Base-by-base conservation (phyloP, 495 filamentous ascomycete species). In the Penicillium ucsense region DNA sequence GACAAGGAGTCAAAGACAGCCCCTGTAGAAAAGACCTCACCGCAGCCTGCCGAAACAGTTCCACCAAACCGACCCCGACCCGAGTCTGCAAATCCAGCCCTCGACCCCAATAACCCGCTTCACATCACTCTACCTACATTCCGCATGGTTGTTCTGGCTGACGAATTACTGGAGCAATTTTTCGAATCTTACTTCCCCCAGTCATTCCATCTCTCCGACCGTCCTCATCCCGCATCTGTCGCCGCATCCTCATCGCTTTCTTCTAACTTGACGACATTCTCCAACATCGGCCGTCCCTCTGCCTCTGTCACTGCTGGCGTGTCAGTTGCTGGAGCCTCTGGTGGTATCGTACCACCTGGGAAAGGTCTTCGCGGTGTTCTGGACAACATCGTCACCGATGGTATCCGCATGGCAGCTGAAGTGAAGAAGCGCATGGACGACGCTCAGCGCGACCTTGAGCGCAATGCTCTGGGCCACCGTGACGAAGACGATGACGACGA, bases 41-140 rank as follows among this genome's bases (percentile, higher is more conserved):
- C 47, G 12, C 43, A 41, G 8, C 8, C 47, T 12, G 43, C 37
- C 7, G 38, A 38, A 11, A 45, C 50, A 4, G 39, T 57, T 37
- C 48, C 54, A 32, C 49, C 56, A 37, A 49, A 38, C 43, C 58
- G 55, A 49, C 53, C 52, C 11, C 37, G 47, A 27, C 70, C 68
- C 8, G 63, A 71, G 45, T 61, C 72, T 20, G 89, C 89, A 29
- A 98, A 98, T 58, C 77, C 82, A 10, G 92, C 92, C 28, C 81
- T 98, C 4, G 89, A 98, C 61, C 92, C 92, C 0, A 79, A 84
- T 38, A 89, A 92, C 48, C 92, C 92, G 0, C 77, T 98, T 0
- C 84, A 95, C 63, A 96, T 98, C 60, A 97, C 94, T 6, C 81
- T 98, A 6, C 94, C 94, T 0, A 98, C 92, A 20, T 98, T 98